Base-by-base conservation (phyloP, 1,284 basidiomycete species). In the Albatrellus sp. region DNA sequence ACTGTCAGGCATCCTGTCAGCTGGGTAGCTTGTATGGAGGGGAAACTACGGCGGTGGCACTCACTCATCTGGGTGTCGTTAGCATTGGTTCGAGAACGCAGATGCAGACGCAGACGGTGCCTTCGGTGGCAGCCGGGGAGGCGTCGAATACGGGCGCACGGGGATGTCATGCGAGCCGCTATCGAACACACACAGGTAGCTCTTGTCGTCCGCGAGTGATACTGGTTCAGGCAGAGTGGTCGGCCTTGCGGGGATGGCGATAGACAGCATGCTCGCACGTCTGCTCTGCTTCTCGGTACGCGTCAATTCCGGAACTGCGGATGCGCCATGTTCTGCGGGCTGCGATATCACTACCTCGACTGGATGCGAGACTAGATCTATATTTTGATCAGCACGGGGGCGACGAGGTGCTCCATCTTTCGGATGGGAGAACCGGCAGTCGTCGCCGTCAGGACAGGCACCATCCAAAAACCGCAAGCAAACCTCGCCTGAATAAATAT, bases 371-470 rank as follows among this genome's bases (percentile, higher is more conserved):
- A 7, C 24, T 7, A 24, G 7, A 24, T 24, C 24, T 7, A 24
- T 4, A 24, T 24, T 7, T 24, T 7, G 24, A 24, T 24, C 24
- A 24, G 24, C 24, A 24, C 24, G 7, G 24, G 24, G 7, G 24
- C 4, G 24, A 7, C 24, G 24, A 7, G 24, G 24, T 24, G 7
- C 24, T 24, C 24, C 7, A 7, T 7, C 54, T 19, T 60, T 59
- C 4, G 65, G 60, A 45, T 72, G 68, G 16, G 59, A 57, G 35
- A 59, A 57, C 46, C 51, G 59, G 50, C 69, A 70, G 46, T 70
- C 61, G 14, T 54, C 50, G 10, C 65, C 67, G 16, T 64, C 53
- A 10, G 50, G 47, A 52, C 68, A 70, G 10, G 48, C 49, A 0
- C 69, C 68, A 0, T 57, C 51, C 43, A 55, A 36, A 52, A 57